Evolutionary conservation across 805 yeast genomes (phyloP), one percentile per base, ranked within the genome.

Genomic region (Metschnikowia proteae): DNA sequence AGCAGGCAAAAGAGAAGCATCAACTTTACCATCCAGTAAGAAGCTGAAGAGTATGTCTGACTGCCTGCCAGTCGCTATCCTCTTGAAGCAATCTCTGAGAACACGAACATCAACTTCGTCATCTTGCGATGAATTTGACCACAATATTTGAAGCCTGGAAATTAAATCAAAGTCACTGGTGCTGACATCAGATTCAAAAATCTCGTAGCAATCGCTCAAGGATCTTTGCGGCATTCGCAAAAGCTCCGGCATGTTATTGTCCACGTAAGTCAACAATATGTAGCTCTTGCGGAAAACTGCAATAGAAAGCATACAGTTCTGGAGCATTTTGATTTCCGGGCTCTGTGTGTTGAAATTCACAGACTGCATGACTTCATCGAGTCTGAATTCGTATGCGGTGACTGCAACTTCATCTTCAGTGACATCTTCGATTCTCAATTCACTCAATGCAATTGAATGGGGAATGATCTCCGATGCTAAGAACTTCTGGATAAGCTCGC

Each of bases 331-430:
- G 30, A 79, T 54, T 34, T 66, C 70, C 45, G 76, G 60, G 46
- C 74, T 71, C 36, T 59, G 57, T 6, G 57, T 47, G 32, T 62
- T 57, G 46, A 66, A 64, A 22, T 66, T 64, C 45, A 62, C 63
- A 1, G 62, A 44, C 42, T 64, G 67, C 47, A 68, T 50, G 2
- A 68, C 58, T 48, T 87, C 95, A 37, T 79, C 78, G 1, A 75
- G 59, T 50, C 82, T 82, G 38, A 85, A 73, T 49, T 85, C 83
- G 59, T 80, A 86, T 0, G 95, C 91, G 0, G 95, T 85, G 28
- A 82, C 74, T 3, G 88, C 78, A 38, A 86, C 81, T 53, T 87
- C 94, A 60, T 73, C 78, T 49, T 73, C 78, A 11, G 78, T 73
- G 32, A 71, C 64, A 44, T 69, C 75, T 49, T 72, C 77, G 26